Conservation (phyloP, 805 yeast genomes). For the Cyberlindnera saturnus region DNA sequence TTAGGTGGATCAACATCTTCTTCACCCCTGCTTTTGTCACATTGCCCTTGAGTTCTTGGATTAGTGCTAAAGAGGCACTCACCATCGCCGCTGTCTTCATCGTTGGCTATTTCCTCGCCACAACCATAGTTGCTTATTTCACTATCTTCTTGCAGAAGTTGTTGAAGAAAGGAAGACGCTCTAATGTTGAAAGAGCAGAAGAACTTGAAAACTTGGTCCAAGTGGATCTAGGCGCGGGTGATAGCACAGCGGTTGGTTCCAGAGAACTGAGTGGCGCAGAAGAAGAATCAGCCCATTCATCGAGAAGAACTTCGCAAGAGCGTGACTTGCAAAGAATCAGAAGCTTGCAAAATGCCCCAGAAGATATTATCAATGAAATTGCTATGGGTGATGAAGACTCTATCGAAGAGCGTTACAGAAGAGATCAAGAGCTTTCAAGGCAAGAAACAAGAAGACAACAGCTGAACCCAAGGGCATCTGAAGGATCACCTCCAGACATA, state of each 20-base stretch:
- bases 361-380: constrained; percentile 14
- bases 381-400: constrained; percentile 23
- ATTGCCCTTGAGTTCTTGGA: constrained; percentile 60
- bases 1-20: constrained; percentile 73
- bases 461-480: no score
- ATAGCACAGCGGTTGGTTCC: constrained; percentile 1
- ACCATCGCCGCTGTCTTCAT: constrained; percentile 71
- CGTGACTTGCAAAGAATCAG: constrained; percentile 4
- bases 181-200: constrained; percentile 25
- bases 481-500: no score
- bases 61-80: constrained; percentile 61
- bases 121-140: constrained; percentile 43
- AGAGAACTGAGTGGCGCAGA: background rate
- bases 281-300: background rate
- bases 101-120: constrained; percentile 53
- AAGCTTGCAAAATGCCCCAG: constrained; percentile 10
- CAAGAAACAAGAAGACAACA: no score
- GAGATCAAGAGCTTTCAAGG: constrained; percentile 5
- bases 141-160: constrained; percentile 35
- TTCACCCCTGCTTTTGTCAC: constrained; percentile 75
- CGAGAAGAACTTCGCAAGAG: background rate
- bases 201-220: constrained; percentile 16
- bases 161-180: constrained; percentile 16
- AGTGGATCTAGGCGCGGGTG: constrained; percentile 6
- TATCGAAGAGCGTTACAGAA: constrained; percentile 15